These are phyloP conservation scores for Ormosia semicastrata DNA, from an alignment of 306 rosid species.

Conservation along the genomic window DNA sequence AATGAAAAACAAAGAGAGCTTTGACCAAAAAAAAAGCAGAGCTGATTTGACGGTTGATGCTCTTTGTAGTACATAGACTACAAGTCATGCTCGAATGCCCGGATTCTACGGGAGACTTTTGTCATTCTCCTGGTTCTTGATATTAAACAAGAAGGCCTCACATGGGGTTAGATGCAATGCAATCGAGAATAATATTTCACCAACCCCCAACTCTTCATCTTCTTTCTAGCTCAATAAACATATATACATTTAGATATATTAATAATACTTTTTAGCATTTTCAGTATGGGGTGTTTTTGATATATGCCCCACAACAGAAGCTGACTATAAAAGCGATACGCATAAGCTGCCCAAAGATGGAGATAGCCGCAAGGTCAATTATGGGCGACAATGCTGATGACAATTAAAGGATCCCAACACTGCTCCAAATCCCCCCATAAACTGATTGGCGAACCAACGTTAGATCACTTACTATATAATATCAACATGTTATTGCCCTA, in stretches of 20 bases:
- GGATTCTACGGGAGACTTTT: constrained; percentile 35
- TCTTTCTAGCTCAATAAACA: neutral
- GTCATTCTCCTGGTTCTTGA: neutral
- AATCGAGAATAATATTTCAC: constrained; percentile 36
- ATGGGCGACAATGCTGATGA: too few relatives aligned
- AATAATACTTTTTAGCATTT: neutral
- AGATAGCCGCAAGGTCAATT: too few relatives aligned
- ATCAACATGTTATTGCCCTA: too few relatives aligned
- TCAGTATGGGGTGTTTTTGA: neutral
- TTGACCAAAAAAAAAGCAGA: neutral
- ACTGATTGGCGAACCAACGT: neutral
- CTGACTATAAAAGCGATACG: neutral
- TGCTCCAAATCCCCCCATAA: neutral
- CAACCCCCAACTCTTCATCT: constrained; percentile 19
- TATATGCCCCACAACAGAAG: neutral
- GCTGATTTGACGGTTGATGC: neutral
- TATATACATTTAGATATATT: neutral
- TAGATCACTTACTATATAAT: too few relatives aligned
- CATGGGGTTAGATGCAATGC: constrained; percentile 42
- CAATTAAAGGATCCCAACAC: neutral
- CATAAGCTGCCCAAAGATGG: too few relatives aligned
- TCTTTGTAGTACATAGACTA: neutral
- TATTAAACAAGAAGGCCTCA: constrained; percentile 24
- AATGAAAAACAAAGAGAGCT: neutral
- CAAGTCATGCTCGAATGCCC: constrained; percentile 34